Percentiles rank a stretch among this genome's conserved stretches.
phyloP scores from a whole-genome alignment of 2,329 filamentous ascomycete species.

The Pyrenochaeta sp. region DNA sequence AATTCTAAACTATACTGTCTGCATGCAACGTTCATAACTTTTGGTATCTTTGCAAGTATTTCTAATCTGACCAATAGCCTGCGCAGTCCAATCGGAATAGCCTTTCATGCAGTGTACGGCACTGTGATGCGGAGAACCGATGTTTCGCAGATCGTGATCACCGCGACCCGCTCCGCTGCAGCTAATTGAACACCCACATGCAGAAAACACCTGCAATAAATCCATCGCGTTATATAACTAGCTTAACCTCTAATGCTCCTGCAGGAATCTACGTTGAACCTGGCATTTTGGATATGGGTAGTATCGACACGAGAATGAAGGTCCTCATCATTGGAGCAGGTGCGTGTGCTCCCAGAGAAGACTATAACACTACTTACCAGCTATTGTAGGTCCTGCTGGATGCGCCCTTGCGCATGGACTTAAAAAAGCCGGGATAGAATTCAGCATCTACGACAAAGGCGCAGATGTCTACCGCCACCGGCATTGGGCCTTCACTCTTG shows the following conservation, averaged over 20 bases:
- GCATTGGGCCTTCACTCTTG: constrained; percentile 49
- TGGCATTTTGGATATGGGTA: neutral
- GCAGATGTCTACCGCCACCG: constrained; percentile 34
- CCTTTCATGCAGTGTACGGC: neutral
- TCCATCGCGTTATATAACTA: too few relatives aligned
- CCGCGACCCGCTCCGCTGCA: constrained; percentile 17
- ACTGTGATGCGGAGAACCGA: constrained; percentile 29
- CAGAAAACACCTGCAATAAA: constrained; percentile 9
- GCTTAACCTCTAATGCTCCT: neutral
- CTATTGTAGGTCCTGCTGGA: constrained; percentile 48
- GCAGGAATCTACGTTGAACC: neutral
- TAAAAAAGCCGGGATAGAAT: constrained; percentile 44
- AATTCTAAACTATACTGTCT: too few relatives aligned
- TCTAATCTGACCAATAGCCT: neutral
- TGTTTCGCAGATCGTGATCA: constrained; percentile 11
- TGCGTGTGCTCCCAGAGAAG: neutral
- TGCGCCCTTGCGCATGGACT: constrained; percentile 52
- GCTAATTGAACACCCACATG: constrained; percentile 2
- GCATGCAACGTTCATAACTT: too few relatives aligned
- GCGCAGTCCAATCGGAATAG: constrained; percentile 6
- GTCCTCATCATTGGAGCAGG: constrained; percentile 37
- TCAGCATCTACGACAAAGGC: constrained; percentile 38
- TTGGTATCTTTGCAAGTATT: too few relatives aligned
- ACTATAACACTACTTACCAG: constrained; percentile 1
- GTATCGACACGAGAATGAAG: constrained; percentile 20